Base-by-base conservation (phyloP, 345 rosid species). In the Salix dunnii region DNA sequence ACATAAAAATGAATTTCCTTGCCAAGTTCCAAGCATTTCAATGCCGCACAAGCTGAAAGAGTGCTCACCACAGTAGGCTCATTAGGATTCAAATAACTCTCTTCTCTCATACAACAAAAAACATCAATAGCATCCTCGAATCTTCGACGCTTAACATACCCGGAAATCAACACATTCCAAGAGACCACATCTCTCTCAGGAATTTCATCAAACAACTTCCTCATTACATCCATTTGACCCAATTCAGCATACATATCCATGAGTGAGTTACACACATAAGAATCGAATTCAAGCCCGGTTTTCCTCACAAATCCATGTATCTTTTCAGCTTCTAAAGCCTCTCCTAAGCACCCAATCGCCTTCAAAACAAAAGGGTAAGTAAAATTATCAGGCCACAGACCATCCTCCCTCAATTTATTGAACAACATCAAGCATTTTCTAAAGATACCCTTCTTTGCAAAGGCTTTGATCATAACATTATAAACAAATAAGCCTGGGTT, bases 91-190 rank as follows among this genome's bases (percentile, higher is more conserved):
- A 85, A 81, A 25, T 61, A 36, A 64, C 86, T 78, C 69, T 87
- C 89, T 3, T 55, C 61, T 71, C 81, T 77, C 96, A 92, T 89
- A 75, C 76, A 66, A 25, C 69, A 75, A 72, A 84, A 91, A 60
- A 81, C 79, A 80, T 74, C 20, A 42, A 92, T 55, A 6, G 90
- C 97, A 60, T 91, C 89, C 25, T 53, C 84, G 76, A 87, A 91
- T 82, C 75, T 89, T 73, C 86, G 68, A 67, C 81, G 73, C 53
- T 84, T 86, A 38, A 88, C 90, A 51, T 87, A 88, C 58, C 89
- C 82, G 35, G 90, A 85, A 73, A 92, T 92, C 81, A 92, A 60
- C 53, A 89, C 90, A 71, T 90, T 91, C 96, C 92, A 92, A 53
- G 96, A 85, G 74, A 92, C 85, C 70, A 85, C 86, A 82, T 87